Conservation (phyloP, 148 eudicot species). For the Cornus suecica region DNA sequence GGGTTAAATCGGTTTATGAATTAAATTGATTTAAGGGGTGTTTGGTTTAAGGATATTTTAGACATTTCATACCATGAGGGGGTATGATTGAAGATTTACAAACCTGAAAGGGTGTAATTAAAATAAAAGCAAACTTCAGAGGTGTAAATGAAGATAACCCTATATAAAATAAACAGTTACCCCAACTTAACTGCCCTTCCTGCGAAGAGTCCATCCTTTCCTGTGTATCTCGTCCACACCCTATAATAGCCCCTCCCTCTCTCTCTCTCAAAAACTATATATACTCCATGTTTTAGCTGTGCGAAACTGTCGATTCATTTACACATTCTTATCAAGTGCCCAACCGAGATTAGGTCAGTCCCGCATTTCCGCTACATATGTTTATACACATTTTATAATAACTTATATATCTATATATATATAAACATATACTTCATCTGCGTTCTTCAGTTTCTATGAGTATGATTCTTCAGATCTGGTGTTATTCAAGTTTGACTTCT, state of each 20-base stretch:
- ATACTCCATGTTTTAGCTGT: slow-evolving; percentile 18
- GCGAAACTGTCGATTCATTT: slow-evolving; percentile 18
- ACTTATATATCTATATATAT: neutral
- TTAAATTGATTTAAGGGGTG: too few relatives aligned
- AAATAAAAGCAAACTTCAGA: too few relatives aligned
- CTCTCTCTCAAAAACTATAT: neutral
- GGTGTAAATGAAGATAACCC: too few relatives aligned
- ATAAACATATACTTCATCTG: neutral
- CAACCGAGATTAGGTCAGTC: slow-evolving; percentile 14
- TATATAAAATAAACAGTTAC: neutral
- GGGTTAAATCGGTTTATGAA: too few relatives aligned
- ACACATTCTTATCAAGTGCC: slow-evolving; percentile 13
- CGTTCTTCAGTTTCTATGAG: neutral
- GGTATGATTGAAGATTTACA: too few relatives aligned
- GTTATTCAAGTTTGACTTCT: neutral
- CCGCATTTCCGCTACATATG: neutral
- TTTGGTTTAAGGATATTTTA: too few relatives aligned
- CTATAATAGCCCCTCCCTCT: neutral
- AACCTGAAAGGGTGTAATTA: too few relatives aligned
- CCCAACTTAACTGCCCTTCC: neutral
- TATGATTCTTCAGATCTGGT: slow-evolving; percentile 8
- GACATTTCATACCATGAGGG: too few relatives aligned
- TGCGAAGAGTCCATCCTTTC: slow-evolving; percentile 1
- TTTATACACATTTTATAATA: neutral
- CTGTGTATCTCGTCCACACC: neutral